A percentile compares a stretch with the other conserved stretches of the same genome.
phyloP scores from a whole-genome alignment of 2,329 filamentous ascomycete genomes.

The Ophiostoma triangulosporum region DNA sequence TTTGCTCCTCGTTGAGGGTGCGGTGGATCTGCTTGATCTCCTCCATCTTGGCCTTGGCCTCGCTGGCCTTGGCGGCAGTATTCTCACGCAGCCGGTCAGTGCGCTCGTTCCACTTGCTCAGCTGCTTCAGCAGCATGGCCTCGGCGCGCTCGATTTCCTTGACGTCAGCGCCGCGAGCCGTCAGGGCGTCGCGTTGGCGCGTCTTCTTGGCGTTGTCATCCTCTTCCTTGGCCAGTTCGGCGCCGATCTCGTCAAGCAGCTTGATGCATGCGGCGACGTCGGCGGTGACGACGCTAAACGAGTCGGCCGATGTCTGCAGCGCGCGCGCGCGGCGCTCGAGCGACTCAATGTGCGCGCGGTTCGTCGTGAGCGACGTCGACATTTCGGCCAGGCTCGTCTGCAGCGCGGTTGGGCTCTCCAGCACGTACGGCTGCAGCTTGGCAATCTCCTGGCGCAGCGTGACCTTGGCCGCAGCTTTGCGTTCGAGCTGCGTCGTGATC shows the following conservation, averaged over 20 bases:
- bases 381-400: slow-evolving; percentile 74
- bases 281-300: slow-evolving; percentile 68
- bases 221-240: slow-evolving; percentile 81
- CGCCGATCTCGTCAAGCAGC: slow-evolving; percentile 72
- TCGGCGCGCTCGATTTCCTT: slow-evolving; percentile 85
- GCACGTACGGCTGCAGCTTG: slow-evolving; percentile 82
- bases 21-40: slow-evolving; percentile 69
- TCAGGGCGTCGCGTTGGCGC: slow-evolving; percentile 73
- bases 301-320: slow-evolving; percentile 81
- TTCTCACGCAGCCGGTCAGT: slow-evolving; percentile 73
- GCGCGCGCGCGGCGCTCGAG: slow-evolving; percentile 80
- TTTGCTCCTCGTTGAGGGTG: slow-evolving; percentile 69
- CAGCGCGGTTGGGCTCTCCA: slow-evolving; percentile 73
- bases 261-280: slow-evolving; percentile 85
- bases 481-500: slow-evolving; percentile 57
- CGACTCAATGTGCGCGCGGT: slow-evolving; percentile 74
- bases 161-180: slow-evolving; percentile 78
- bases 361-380: slow-evolving; percentile 59
- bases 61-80: slow-evolving; percentile 66
- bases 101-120: slow-evolving; percentile 73
- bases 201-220: slow-evolving; percentile 72
- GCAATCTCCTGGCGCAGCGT: slow-evolving; percentile 69
- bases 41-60: slow-evolving; percentile 81
- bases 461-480: slow-evolving; percentile 56
- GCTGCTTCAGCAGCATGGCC: slow-evolving; percentile 66